Conservation (phyloP, 495 filamentous ascomycete species). For the Neurospora discreta region DNA sequence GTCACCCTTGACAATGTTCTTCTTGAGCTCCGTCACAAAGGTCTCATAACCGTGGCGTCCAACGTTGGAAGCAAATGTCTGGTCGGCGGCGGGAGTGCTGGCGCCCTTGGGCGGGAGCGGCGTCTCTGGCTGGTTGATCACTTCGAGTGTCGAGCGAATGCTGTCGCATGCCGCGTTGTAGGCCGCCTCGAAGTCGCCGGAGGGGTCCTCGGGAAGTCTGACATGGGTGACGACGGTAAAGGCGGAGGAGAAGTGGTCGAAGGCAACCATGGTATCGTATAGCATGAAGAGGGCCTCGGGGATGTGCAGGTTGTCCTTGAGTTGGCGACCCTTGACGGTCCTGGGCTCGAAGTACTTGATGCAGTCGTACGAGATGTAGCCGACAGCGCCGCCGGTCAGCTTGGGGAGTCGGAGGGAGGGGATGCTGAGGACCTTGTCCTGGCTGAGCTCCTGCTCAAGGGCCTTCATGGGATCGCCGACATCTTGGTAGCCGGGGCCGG, state of each 20-base stretch:
- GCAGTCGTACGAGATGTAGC: constrained; percentile 96
- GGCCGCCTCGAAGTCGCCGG: constrained; percentile 32
- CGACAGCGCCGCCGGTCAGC: constrained; percentile 82
- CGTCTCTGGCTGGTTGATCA: constrained; percentile 58
- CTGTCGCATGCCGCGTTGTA: constrained; percentile 55
- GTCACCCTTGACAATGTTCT: constrained; percentile 80
- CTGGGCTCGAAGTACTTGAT: constrained; percentile 95
- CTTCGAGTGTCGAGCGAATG: constrained; percentile 54
- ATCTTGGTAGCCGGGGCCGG: constrained; percentile 76
- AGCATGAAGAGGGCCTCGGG: constrained; percentile 97
- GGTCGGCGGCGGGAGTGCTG: constrained; percentile 55
- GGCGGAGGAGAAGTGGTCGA: constrained; percentile 87
- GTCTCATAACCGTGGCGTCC: constrained; percentile 76
- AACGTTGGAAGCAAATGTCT: constrained; percentile 77
- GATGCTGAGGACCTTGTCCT: constrained; percentile 65
- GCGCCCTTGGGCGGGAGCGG: constrained; percentile 67
- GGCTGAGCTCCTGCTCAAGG: constrained; percentile 66
- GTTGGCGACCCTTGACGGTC: constrained; percentile 53
- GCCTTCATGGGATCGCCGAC: constrained; percentile 70
- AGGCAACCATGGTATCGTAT: constrained; percentile 88
- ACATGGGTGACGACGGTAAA: constrained; percentile 91
- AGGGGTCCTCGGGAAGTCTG: constrained; percentile 40
- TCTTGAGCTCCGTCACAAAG: constrained; percentile 71
- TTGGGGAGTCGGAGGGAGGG: constrained; percentile 73
- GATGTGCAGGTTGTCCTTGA: constrained; percentile 78